These are phyloP conservation scores for Hypoxylon fragiforme DNA, from an alignment of 495 filamentous ascomycete species.

Conservation along the genomic window DNA sequence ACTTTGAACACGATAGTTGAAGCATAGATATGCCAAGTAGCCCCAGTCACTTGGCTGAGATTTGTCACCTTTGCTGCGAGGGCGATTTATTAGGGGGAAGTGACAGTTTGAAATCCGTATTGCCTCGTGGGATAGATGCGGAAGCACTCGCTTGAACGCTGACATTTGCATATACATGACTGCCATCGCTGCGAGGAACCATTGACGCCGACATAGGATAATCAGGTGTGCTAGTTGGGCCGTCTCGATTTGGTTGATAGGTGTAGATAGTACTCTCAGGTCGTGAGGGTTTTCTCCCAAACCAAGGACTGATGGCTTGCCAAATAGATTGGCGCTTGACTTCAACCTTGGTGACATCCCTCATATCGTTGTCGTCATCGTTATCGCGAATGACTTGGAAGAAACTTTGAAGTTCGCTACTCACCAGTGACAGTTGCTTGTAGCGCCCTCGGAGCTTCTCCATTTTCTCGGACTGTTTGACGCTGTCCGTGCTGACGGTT, in stretches of 20 bases:
- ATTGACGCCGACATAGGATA: too few species aligned
- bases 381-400: neutral
- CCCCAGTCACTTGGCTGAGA: slow-evolving; percentile 14
- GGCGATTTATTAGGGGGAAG: too few species aligned
- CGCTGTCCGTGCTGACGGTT: slow-evolving; percentile 39
- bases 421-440: slow-evolving; percentile 53
- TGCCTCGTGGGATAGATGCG: neutral
- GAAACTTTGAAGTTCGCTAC: slow-evolving; percentile 20
- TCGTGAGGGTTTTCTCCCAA: slow-evolving; percentile 4
- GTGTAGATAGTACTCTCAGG: slow-evolving; percentile 21
- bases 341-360: slow-evolving; percentile 14
- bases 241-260: slow-evolving; percentile 8
- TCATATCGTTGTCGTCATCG: slow-evolving; percentile 20
- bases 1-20: neutral
- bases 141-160: slow-evolving; percentile 3
- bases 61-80: neutral
- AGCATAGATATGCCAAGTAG: neutral
- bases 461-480: slow-evolving; percentile 49
- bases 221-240: slow-evolving; percentile 10
- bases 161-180: neutral
- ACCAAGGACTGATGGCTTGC: slow-evolving; percentile 20
- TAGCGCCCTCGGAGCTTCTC: slow-evolving; percentile 53
- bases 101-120: neutral
- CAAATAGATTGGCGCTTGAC: slow-evolving; percentile 31
- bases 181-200: too few species aligned